Conservation (phyloP, 805 yeast species). For the Cyberlindnera suaveolens region DNA sequence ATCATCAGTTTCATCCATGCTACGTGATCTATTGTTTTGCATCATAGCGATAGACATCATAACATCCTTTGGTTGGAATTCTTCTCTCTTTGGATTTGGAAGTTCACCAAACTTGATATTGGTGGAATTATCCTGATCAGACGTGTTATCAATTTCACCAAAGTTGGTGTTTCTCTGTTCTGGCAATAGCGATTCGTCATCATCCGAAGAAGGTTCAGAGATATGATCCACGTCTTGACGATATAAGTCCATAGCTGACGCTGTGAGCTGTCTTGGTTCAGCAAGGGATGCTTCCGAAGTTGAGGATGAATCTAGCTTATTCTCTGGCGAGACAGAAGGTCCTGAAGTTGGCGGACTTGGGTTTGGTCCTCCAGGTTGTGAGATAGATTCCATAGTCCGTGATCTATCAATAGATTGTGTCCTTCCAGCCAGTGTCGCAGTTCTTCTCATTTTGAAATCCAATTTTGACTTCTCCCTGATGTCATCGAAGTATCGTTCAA, state of each 20-base stretch:
- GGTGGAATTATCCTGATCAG: neutral
- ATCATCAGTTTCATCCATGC: constrained; percentile 33
- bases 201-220: constrained; percentile 23
- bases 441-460: constrained; percentile 77
- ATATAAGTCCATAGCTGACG: constrained; percentile 5
- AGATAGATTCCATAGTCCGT: constrained; percentile 11
- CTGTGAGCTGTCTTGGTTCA: constrained; percentile 3
- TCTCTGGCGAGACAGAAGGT: constrained; percentile 4
- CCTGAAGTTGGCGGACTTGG: neutral
- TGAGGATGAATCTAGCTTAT: constrained; percentile 6
- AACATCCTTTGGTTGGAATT: constrained; percentile 78
- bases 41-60: constrained; percentile 78
- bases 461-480: constrained; percentile 73
- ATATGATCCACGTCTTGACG: constrained; percentile 9
- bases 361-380: neutral
- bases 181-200: constrained; percentile 11
- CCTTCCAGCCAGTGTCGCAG: constrained; percentile 61
- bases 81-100: constrained; percentile 29
- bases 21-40: constrained; percentile 39
- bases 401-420: constrained; percentile 26
- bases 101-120: constrained; percentile 20
- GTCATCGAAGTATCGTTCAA: constrained; percentile 78
- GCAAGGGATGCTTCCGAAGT: constrained; percentile 11
- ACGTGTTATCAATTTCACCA: neutral
- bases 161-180: constrained; percentile 8